phyloP scores from a whole-genome alignment of 2,329 filamentous ascomycete genomes.

The Trichoderma guizhouense region DNA sequence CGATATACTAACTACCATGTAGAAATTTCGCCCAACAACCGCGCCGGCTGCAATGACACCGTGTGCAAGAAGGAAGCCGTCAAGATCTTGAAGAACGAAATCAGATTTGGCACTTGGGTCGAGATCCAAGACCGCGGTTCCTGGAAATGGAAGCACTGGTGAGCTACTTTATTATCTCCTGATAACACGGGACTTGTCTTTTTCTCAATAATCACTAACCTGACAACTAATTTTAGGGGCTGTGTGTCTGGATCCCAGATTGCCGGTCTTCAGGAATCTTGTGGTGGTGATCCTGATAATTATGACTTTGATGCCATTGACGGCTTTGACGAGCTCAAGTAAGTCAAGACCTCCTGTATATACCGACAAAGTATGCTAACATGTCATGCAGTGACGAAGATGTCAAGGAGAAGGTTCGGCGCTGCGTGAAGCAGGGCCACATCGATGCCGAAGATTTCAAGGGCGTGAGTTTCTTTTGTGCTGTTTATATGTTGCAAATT shows the following conservation, averaged over 20 bases:
- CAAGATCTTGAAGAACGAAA: slow-evolving; percentile 76
- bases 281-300: slow-evolving; percentile 41
- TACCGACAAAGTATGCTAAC: background rate
- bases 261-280: slow-evolving; percentile 57
- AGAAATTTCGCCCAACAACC: slow-evolving; percentile 70
- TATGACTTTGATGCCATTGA: slow-evolving; percentile 68
- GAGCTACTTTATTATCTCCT: slow-evolving; percentile 29
- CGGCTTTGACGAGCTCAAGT: slow-evolving; percentile 72
- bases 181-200: background rate
- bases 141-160: slow-evolving; percentile 89
- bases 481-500: slow-evolving; percentile 7
- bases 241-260: slow-evolving; percentile 79
- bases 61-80: slow-evolving; percentile 66
- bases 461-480: slow-evolving; percentile 59
- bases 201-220: background rate
- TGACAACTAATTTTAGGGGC: slow-evolving; percentile 57
- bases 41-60: slow-evolving; percentile 70
- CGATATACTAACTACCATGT: background rate
- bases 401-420: slow-evolving; percentile 68
- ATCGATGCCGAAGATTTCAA: slow-evolving; percentile 86
- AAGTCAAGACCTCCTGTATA: slow-evolving; percentile 25
- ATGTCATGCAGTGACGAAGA: slow-evolving; percentile 45
- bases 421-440: slow-evolving; percentile 71
- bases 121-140: slow-evolving; percentile 57
- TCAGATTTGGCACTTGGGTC: slow-evolving; percentile 75